Conservation (phyloP, 2,329 filamentous ascomycete genomes). For the Fusarium gaditjirri region DNA sequence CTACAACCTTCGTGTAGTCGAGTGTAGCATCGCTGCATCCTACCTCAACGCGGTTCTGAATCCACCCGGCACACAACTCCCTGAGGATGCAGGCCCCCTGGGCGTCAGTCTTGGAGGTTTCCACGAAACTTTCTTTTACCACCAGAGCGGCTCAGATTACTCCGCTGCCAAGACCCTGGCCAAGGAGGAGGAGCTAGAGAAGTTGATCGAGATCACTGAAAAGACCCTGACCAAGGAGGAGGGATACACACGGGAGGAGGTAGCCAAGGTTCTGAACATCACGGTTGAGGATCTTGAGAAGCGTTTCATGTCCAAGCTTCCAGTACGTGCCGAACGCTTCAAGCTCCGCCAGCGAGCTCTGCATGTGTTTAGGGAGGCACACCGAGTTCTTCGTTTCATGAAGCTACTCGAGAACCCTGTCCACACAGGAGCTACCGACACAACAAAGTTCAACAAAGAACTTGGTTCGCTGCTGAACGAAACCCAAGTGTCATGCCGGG, state of each 20-base stretch:
- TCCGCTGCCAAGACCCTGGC: slow-evolving; percentile 56
- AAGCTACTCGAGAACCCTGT: slow-evolving; percentile 72
- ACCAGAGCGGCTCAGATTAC: slow-evolving; percentile 52
- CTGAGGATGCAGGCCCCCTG: slow-evolving; percentile 82
- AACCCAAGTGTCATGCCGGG: slow-evolving; percentile 87
- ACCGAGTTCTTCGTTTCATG: slow-evolving; percentile 86
- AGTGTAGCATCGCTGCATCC: slow-evolving; percentile 88
- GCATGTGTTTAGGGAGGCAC: slow-evolving; percentile 91
- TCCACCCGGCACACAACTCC: slow-evolving; percentile 68
- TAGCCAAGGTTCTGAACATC: slow-evolving; percentile 76
- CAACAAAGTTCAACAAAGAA: slow-evolving; percentile 69
- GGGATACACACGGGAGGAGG: slow-evolving; percentile 89
- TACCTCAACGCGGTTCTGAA: slow-evolving; percentile 70
- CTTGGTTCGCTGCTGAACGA: slow-evolving; percentile 89
- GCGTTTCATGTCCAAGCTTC: slow-evolving; percentile 87
- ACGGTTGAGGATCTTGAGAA: slow-evolving; percentile 77
- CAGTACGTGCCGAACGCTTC: slow-evolving; percentile 87
- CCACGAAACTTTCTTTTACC: slow-evolving; percentile 81
- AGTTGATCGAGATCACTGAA: slow-evolving; percentile 75
- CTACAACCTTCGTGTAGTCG: slow-evolving; percentile 97
- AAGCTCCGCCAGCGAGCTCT: slow-evolving; percentile 86
- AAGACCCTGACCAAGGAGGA: slow-evolving; percentile 79
- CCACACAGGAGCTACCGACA: slow-evolving; percentile 58
- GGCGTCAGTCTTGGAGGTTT: slow-evolving; percentile 87
- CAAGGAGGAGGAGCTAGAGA: slow-evolving; percentile 74